phyloP scores from a whole-genome alignment of 768 basidiomycete species.

The Naganishia vaughanmartiniae region DNA sequence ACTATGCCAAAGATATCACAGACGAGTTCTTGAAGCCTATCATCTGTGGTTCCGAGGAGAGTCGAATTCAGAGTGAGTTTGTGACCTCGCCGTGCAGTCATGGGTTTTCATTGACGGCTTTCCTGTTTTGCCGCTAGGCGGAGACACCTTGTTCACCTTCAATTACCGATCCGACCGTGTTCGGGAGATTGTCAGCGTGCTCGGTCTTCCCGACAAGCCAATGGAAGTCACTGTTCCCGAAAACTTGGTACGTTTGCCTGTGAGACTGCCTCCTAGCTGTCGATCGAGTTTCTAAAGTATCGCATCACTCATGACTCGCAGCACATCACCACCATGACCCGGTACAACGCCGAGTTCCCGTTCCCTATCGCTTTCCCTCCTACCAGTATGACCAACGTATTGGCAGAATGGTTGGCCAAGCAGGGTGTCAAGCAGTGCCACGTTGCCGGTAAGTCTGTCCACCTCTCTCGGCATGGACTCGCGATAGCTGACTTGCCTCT shows the following conservation, averaged over 20 bases:
- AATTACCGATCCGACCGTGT: slow-evolving; percentile 97
- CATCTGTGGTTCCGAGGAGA: slow-evolving; percentile 74
- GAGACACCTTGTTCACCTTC: slow-evolving; percentile 90
- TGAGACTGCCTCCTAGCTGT: not conserved
- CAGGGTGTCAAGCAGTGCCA: slow-evolving; percentile 80
- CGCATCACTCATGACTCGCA: not conserved
- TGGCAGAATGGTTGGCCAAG: slow-evolving; percentile 84
- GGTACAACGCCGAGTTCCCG: slow-evolving; percentile 85
- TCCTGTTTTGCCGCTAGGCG: slow-evolving; percentile 59
- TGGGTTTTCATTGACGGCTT: not conserved
- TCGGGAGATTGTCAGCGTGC: slow-evolving; percentile 79
- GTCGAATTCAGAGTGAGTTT: slow-evolving; percentile 71
- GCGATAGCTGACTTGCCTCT: not conserved
- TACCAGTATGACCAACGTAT: slow-evolving; percentile 85
- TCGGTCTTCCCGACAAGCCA: slow-evolving; percentile 78
- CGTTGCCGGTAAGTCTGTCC: slow-evolving; percentile 69
- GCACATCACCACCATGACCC: slow-evolving; percentile 90
- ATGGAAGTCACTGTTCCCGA: slow-evolving; percentile 78
- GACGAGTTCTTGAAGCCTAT: slow-evolving; percentile 97
- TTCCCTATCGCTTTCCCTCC: slow-evolving; percentile 92
- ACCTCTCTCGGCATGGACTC: not conserved
- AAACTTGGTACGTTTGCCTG: slow-evolving; percentile 55
- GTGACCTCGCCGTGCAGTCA: not conserved
- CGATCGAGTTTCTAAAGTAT: too few species aligned
- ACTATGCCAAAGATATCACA: slow-evolving; percentile 79